Conservation (phyloP, 2,329 filamentous ascomycete genomes). For the Verticillium dahliae region DNA sequence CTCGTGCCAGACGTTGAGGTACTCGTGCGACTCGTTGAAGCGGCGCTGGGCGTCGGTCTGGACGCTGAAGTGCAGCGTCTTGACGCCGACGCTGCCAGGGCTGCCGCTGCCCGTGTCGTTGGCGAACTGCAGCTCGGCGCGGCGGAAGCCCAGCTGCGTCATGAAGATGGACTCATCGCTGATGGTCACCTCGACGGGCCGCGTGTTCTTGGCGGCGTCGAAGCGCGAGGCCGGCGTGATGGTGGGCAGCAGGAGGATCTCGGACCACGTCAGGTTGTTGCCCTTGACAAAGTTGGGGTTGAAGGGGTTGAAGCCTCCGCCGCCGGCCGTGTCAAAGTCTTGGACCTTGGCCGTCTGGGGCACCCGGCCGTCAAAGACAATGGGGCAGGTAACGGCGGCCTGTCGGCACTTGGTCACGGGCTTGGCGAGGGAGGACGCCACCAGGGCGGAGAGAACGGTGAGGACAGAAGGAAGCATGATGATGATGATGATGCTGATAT, state of each 20-base stretch:
- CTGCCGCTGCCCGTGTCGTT: slow-evolving; percentile 36
- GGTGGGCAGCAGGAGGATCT: slow-evolving; percentile 41
- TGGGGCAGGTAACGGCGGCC: slow-evolving; percentile 20
- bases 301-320: slow-evolving; percentile 27
- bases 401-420: neutral
- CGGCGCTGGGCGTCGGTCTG: slow-evolving; percentile 43
- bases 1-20: slow-evolving; percentile 48
- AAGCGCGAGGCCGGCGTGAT: slow-evolving; percentile 25
- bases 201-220: slow-evolving; percentile 29
- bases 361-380: slow-evolving; percentile 41
- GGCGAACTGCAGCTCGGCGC: slow-evolving; percentile 48
- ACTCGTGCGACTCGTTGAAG: slow-evolving; percentile 56
- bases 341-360: slow-evolving; percentile 26
- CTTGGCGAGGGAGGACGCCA: neutral
- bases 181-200: slow-evolving; percentile 47
- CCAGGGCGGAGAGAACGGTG: neutral
- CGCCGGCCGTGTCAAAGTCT: slow-evolving; percentile 33
- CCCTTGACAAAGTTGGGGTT: slow-evolving; percentile 47
- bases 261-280: slow-evolving; percentile 41
- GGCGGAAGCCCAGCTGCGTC: slow-evolving; percentile 53
- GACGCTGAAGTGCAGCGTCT: slow-evolving; percentile 56
- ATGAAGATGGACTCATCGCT: slow-evolving; percentile 53
- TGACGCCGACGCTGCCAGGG: slow-evolving; percentile 47
- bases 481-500: neutral
- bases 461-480: neutral